Percentiles rank a stretch among this genome's conserved stretches.
Conservation (phyloP, 306 rosid genomes). For the Gastrolobium villosum region DNA sequence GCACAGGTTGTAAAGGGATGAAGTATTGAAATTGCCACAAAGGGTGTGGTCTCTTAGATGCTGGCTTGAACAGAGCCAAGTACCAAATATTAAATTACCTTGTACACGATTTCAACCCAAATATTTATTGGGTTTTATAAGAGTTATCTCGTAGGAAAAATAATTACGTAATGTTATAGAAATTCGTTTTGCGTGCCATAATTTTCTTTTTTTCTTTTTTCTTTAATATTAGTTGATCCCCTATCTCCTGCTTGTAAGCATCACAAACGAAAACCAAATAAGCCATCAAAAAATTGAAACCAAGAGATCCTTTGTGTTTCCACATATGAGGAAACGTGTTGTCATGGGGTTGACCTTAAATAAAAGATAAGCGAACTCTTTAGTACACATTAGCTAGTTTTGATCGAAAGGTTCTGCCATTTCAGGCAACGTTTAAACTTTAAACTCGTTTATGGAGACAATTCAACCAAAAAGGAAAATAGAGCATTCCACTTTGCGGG, state of each 20-base stretch:
- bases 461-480: not conserved
- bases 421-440: conserved; percentile 18
- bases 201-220: no score
- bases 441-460: not conserved
- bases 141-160: no score
- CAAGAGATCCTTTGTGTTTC: not conserved
- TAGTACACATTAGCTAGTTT: not conserved
- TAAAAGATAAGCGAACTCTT: not conserved
- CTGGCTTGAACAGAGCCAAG: not conserved
- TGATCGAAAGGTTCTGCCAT: not conserved
- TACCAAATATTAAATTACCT: not conserved
- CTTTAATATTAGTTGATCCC: no score
- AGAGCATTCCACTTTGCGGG: not conserved
- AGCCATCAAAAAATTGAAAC: not conserved
- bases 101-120: not conserved
- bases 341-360: not conserved
- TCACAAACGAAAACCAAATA: not conserved
- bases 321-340: not conserved
- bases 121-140: not conserved
- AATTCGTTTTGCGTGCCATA: no score
- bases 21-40: not conserved
- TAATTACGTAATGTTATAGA: no score
- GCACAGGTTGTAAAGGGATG: not conserved
- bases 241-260: not conserved
- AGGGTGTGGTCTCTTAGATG: not conserved